Evolutionary conservation across 371 early-diverging fungal genomes (phyloP), one percentile per base, ranked within the genome.

Genomic region (Mucor saturninus): DNA sequence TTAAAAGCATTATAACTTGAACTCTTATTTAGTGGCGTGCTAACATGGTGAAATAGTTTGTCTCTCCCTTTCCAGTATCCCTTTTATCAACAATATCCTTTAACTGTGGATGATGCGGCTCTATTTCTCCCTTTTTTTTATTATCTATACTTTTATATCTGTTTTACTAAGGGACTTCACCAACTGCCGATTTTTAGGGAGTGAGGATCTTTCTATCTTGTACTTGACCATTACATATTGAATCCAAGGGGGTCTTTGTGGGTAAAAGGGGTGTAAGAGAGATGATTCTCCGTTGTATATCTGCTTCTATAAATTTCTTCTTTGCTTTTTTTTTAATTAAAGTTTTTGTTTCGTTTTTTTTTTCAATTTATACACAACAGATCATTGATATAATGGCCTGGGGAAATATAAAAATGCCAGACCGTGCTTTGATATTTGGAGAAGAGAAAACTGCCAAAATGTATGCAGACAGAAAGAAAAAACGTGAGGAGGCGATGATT

Each of bases 381-480:
- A 28, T 38, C 29, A n/a, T 32, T 29, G 28, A 52, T 10, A 48
- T 6, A 10, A 56, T 66, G 50, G 15, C 38, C 38, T 49, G 32
- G 31, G 11, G 21, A 4, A 54, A 35, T 15, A 59, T 67, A 5
- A 61, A 31, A 39, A 5, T 54, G 29, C 62, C 63, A 26, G 59
- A 54, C 21, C 59, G 59, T 21, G 62, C 54, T 35, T 53, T 62
- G 6, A 31, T 48, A 15, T 51, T 50, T 50, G 35, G 31, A 15
- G 30, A 32, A 49, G 42, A 51, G 48, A 49, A 45, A 37, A 32
- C 38, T 46, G 35, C 15, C 10, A 49, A 49, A 43, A 52, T 30
- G 37, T 15, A n/a, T 3, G 49, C 57, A 6, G 55, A 58, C 10
- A 49, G 39, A 35, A 48, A 49, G 9, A 54, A 26, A 15, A 56